These are phyloP conservation scores for Pogostemon cablin DNA, from an alignment of 257 asterid species.

Conservation along the genomic window DNA sequence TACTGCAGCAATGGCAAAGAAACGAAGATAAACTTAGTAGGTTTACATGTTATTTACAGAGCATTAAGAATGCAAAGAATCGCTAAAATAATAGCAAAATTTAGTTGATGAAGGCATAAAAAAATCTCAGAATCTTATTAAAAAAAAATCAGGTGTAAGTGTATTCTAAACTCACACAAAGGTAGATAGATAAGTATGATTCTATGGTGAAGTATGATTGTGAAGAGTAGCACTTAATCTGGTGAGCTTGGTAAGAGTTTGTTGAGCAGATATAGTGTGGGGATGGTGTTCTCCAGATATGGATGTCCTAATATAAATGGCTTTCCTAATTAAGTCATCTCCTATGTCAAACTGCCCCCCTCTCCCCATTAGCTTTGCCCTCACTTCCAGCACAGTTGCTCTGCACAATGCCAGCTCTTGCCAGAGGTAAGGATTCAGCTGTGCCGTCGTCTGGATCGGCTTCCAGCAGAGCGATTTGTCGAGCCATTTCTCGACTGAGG, in stretches of 20 bases:
- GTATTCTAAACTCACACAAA: conserved; percentile 31
- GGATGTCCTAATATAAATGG: conserved; percentile 73
- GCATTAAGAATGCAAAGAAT: not conserved
- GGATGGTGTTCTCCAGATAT: conserved; percentile 87
- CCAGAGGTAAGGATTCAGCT: conserved; percentile 88
- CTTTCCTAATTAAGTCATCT: conserved; percentile 82
- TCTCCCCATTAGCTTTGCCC: conserved; percentile 88
- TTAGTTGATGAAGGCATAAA: not conserved
- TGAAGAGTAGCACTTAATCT: conserved; percentile 70
- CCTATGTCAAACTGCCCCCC: conserved; percentile 86
- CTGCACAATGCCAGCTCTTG: conserved; percentile 84
- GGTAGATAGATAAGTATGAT: not conserved
- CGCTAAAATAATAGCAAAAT: not conserved
- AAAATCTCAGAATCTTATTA: not conserved
- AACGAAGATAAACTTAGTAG: no score
- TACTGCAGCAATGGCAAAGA: no score
- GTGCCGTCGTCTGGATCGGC: conserved; percentile 72
- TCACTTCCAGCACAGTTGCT: conserved; percentile 78
- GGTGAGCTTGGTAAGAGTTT: conserved; percentile 80
- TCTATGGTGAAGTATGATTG: conserved; percentile 61
- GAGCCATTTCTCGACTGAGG: conserved; percentile 83
- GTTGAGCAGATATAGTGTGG: conserved; percentile 79
- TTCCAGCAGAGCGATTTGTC: conserved; percentile 79
- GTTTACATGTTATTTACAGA: not conserved
- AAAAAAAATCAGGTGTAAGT: conserved; percentile 24